A percentile compares a stretch with the other conserved stretches of the same genome.
These are phyloP conservation scores for Obelidium mucronatum DNA, from an alignment of 192 early-diverging fungal genomes.

Conservation along the genomic window DNA sequence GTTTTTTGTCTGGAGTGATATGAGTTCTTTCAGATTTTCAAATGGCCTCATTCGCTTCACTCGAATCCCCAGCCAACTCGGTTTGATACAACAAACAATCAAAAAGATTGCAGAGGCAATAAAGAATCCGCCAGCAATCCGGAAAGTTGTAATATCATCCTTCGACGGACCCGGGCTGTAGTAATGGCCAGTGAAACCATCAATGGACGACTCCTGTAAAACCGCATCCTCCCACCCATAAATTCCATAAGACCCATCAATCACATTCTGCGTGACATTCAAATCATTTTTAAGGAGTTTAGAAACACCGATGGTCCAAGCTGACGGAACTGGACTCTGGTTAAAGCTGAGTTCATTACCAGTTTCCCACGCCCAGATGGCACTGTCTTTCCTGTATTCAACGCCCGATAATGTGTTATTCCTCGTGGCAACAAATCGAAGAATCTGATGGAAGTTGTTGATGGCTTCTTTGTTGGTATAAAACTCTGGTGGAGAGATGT, in stretches of 20 bases:
- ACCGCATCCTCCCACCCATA: constrained; percentile 38
- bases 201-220: constrained; percentile 33
- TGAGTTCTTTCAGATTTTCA: too few relatives aligned
- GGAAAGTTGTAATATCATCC: not conserved
- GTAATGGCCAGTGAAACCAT: constrained; percentile 55
- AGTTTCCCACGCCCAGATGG: constrained; percentile 52
- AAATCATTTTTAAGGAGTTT: constrained; percentile 29
- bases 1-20: too few relatives aligned
- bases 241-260: constrained; percentile 48
- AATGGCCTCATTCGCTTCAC: too few relatives aligned
- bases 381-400: constrained; percentile 49
- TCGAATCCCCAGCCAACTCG: too few relatives aligned
- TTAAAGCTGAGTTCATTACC: constrained; percentile 57
- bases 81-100: too few relatives aligned
- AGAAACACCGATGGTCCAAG: constrained; percentile 52
- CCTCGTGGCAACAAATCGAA: constrained; percentile 44
- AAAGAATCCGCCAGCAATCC: constrained; percentile 1
- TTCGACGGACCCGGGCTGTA: constrained; percentile 20
- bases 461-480: constrained; percentile 38
- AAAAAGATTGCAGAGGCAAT: not conserved
- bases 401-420: constrained; percentile 54
- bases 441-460: constrained; percentile 39
- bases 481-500: constrained; percentile 18
- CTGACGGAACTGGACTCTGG: constrained; percentile 32
- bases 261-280: constrained; percentile 35